A percentile compares a stretch with the other conserved stretches of the same genome.
phyloP scores from a whole-genome alignment of 2,329 filamentous ascomycete species.

The Zymoseptoria crescenta region DNA sequence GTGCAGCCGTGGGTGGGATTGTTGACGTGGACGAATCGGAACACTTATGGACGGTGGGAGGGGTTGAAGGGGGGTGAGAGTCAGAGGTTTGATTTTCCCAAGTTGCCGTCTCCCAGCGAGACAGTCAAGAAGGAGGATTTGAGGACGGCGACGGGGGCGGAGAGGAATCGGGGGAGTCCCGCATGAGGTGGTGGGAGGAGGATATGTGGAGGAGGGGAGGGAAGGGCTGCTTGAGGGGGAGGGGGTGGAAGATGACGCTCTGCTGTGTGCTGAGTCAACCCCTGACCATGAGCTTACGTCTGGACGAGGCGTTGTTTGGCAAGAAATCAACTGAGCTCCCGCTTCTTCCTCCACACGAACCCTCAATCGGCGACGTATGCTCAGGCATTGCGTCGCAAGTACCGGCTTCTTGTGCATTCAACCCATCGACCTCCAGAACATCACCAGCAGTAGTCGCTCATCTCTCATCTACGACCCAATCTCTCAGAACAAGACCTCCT shows the following conservation, averaged over 20 bases:
- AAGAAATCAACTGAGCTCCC: no score
- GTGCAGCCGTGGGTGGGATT: conserved; percentile 94
- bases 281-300: not conserved
- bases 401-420: no score
- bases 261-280: no score
- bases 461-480: no score
- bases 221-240: not conserved
- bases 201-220: not conserved
- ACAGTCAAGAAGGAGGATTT: conserved; percentile 38
- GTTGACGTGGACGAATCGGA: conserved; percentile 62
- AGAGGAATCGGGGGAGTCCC: conserved; percentile 39
- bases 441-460: no score
- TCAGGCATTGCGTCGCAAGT: no score
- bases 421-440: no score
- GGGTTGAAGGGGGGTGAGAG: conserved; percentile 57
- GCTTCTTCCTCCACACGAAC: no score
- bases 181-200: conserved; percentile 9
- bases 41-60: conserved; percentile 52
- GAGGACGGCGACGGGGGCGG: conserved; percentile 42
- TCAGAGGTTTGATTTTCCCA: conserved; percentile 56
- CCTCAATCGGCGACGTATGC: no score
- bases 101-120: conserved; percentile 52
- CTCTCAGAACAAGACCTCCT: no score
- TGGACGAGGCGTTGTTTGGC: no score
- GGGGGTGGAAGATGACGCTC: not conserved